These are phyloP conservation scores for Salix koriyanagi DNA, from an alignment of 345 rosid genomes.

Conservation along the genomic window DNA sequence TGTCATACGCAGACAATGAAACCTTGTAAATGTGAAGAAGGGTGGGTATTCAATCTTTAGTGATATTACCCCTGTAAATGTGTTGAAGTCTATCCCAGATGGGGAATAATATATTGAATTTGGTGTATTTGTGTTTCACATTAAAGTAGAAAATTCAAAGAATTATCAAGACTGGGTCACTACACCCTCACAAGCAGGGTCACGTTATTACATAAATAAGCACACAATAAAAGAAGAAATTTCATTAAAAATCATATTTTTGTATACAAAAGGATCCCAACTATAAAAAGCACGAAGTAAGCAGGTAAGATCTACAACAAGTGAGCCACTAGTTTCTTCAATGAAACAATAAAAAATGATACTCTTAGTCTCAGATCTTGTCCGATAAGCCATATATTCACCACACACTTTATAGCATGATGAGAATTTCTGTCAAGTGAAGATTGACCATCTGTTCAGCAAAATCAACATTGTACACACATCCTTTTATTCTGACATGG, in stretches of 20 bases:
- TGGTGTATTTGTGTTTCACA: too few species aligned
- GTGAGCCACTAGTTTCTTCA: neutral
- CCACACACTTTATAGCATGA: neutral
- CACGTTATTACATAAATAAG: neutral
- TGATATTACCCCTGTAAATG: too few species aligned
- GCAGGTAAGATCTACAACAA: neutral
- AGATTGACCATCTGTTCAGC: neutral
- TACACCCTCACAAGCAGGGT: neutral
- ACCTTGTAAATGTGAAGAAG: too few species aligned
- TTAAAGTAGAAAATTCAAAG: neutral
- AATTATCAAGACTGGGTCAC: neutral
- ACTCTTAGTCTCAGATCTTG: neutral
- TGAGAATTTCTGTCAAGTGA: neutral
- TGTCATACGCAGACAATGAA: neutral
- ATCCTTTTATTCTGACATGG: neutral
- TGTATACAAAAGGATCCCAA: too few species aligned
- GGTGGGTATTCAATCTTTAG: too few species aligned
- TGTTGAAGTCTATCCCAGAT: too few species aligned
- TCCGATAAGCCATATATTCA: neutral
- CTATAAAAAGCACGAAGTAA: too few species aligned
- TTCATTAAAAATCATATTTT: too few species aligned
- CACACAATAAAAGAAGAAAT: neutral
- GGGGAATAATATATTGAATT: too few species aligned
- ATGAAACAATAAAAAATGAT: neutral
- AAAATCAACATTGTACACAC: neutral